These are phyloP conservation scores for Suillus paluster DNA, from an alignment of 768 basidiomycete genomes.

Conservation along the genomic window DNA sequence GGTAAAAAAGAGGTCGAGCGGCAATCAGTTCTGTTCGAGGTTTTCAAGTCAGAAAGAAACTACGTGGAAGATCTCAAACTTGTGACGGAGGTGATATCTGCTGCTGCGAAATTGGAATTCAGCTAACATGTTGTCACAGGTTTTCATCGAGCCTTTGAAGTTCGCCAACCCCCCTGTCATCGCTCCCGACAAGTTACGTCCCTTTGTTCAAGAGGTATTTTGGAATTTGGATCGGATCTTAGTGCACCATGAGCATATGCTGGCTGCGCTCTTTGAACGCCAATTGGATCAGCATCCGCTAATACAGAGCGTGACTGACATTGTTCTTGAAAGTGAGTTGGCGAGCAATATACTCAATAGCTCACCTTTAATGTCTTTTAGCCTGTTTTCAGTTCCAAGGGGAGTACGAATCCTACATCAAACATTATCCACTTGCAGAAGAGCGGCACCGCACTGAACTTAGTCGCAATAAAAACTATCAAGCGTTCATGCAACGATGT, in stretches of 20 bases:
- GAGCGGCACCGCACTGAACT: conserved; percentile 80
- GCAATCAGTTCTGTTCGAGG: conserved; percentile 87
- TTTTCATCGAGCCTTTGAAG: conserved; percentile 73
- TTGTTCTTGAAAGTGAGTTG: conserved; percentile 76
- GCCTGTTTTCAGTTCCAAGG: conserved; percentile 52
- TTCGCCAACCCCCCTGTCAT: conserved; percentile 70
- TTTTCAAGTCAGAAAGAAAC: conserved; percentile 87
- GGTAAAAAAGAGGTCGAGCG: conserved; percentile 80
- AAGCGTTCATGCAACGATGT: conserved; percentile 64
- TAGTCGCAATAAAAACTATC: conserved; percentile 68
- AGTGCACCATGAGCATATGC: conserved; percentile 66
- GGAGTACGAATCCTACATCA: conserved; percentile 82
- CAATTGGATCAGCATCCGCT: conserved; percentile 88
- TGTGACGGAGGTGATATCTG: conserved; percentile 60
- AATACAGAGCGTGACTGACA: conserved; percentile 81
- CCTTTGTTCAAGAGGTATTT: conserved; percentile 83
- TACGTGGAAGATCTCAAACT: conserved; percentile 83
- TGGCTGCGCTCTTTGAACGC: conserved; percentile 73
- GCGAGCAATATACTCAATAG: conserved; percentile 5
- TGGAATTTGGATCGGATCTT: conserved; percentile 77
- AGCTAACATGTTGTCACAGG: conserved; percentile 41
- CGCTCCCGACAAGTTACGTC: conserved; percentile 50
- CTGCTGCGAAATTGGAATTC: neutral
- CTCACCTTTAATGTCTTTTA: conserved; percentile 26
- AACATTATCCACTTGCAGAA: conserved; percentile 87